A percentile compares a stretch with the other conserved stretches of the same genome.
These are phyloP conservation scores for Cichorium intybus DNA, from an alignment of 140 eudicot genomes.

Conservation along the genomic window DNA sequence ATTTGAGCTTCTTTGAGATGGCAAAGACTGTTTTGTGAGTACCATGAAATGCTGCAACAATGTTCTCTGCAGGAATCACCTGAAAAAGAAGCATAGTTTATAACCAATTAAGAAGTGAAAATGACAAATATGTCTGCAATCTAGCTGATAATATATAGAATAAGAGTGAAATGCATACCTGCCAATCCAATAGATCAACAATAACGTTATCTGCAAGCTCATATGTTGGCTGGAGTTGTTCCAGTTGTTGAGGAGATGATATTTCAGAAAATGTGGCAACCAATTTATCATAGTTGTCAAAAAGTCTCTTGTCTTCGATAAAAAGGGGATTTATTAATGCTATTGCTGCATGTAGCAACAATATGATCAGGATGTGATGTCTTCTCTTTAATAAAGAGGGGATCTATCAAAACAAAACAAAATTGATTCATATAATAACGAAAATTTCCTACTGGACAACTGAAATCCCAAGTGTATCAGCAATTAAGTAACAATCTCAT, in stretches of 20 bases:
- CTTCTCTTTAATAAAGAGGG: too few species aligned
- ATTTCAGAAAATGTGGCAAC: constrained; percentile 66
- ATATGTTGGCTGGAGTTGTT: constrained; percentile 49
- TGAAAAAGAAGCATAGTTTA: constrained; percentile 24
- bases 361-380: constrained; percentile 7
- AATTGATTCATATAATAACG: neutral
- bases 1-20: constrained; percentile 80
- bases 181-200: constrained; percentile 89
- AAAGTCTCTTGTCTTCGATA: constrained; percentile 46
- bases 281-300: constrained; percentile 38
- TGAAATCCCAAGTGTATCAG: neutral
- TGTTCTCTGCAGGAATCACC: constrained; percentile 98
- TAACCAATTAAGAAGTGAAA: constrained; percentile 11
- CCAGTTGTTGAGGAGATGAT: constrained; percentile 70
- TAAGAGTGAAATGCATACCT: constrained; percentile 46
- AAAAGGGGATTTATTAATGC: constrained; percentile 67
- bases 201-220: constrained; percentile 58
- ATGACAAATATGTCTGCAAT: neutral
- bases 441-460: neutral
- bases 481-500: neutral
- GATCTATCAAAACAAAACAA: too few species aligned
- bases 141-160: neutral
- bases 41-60: constrained; percentile 91
- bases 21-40: constrained; percentile 71
- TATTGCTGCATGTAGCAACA: constrained; percentile 58